A percentile compares a stretch with the other conserved stretches of the same genome.
Conservation (phyloP, 768 basidiomycete species). For the Cyclocybe cylindracea region DNA sequence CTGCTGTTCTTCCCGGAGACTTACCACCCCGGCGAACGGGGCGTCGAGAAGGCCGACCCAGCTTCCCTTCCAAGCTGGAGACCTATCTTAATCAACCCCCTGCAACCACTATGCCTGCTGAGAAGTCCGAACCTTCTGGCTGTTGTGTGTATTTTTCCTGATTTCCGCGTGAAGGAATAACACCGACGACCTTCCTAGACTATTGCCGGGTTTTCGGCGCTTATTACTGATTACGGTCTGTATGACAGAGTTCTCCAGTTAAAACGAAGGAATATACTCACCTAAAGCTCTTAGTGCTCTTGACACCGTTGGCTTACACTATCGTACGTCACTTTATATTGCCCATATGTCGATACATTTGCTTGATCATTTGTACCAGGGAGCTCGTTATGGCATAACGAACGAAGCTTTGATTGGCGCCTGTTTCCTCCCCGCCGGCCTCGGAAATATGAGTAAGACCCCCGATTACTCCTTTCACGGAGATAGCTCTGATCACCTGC, state of each 20-base stretch:
- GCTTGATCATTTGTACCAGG: slow-evolving; percentile 35
- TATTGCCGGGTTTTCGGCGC: too few relatives aligned
- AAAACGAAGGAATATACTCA: background rate
- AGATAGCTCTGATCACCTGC: background rate
- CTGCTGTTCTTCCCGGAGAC: slow-evolving; percentile 59
- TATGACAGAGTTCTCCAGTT: background rate
- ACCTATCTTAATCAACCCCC: slow-evolving; percentile 56
- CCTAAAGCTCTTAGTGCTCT: slow-evolving; percentile 32
- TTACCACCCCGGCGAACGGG: slow-evolving; percentile 53
- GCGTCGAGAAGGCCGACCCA: slow-evolving; percentile 38
- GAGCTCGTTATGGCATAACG: slow-evolving; percentile 49
- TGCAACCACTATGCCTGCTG: slow-evolving; percentile 47
- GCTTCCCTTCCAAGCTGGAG: slow-evolving; percentile 12
- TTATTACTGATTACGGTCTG: slow-evolving; percentile 1
- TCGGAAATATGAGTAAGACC: slow-evolving; percentile 45
- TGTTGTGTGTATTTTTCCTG: slow-evolving; percentile 39
- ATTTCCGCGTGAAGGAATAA: too few relatives aligned
- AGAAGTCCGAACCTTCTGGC: slow-evolving; percentile 60
- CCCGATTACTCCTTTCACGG: background rate
- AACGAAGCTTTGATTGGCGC: slow-evolving; percentile 58
- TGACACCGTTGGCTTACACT: slow-evolving; percentile 65
- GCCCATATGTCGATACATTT: background rate
- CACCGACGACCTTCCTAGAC: too few relatives aligned
- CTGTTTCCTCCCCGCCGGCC: slow-evolving; percentile 55
- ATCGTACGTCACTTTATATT: slow-evolving; percentile 42